Base-by-base conservation (phyloP, 2,329 filamentous ascomycete genomes). In the Byssoonygena ceratinophila region DNA sequence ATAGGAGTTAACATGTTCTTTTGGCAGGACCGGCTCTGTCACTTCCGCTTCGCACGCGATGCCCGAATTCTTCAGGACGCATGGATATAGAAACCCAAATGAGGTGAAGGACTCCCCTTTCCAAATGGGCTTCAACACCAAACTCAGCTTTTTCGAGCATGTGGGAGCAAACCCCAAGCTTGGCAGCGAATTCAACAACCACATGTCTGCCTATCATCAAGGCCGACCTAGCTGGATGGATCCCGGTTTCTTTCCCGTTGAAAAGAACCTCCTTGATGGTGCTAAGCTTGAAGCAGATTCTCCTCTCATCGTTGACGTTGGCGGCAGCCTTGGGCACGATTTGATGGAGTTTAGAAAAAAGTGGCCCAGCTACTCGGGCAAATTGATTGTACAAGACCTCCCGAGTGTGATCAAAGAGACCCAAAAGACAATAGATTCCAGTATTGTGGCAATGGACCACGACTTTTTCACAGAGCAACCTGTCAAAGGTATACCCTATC, bases 321-420 rank as follows among this genome's bases (percentile, higher is more conserved):
- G 71, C 7, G 73, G 72, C 2, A 63, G 64, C 29, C 46, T 66
- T 0, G 71, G 73, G 4, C 69, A 74, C 53, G 68, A 74, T 54
- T 52, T 73, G 4, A 56, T 58, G 1, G 63, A 69, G 36, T 69
- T 76, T 52, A 63, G 49, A 1, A 55, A 58, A 0, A 68, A 70
- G 45, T 67, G 68, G 54, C 68, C 71, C 0, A 47, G 8, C 3
- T n/a, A 66, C 0, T 67, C 69, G 0, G 75, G 75, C 1, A 63
- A 66, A 3, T 59, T 78, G 1, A 60, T 79, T 0, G 62, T 79
- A 0, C 74, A 80, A 57, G 77, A 79, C 55, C 62, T 74, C 4
- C 66, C 70, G 0, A 60, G 64, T 2, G 71, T 44, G 12, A 29
- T 77, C 16, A 50, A 66, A 46, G 56, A 59, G 40, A 54, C 64